Percentiles rank a stretch among this genome's conserved stretches.
Conservation (phyloP, 2,329 filamentous ascomycete genomes). For the Pseudocercospora ulei region DNA sequence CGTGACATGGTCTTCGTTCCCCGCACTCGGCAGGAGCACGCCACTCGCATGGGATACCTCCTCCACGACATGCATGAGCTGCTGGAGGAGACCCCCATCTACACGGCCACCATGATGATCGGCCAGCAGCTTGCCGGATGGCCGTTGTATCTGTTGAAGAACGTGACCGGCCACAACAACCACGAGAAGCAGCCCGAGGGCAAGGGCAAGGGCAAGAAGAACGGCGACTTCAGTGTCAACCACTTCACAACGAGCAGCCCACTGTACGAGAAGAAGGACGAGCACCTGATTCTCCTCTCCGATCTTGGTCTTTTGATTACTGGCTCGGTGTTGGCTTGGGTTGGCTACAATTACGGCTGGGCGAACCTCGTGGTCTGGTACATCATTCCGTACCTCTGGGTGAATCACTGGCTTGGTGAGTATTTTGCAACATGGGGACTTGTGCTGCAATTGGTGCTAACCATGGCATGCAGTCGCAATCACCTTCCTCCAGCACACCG, state of each 20-base stretch:
- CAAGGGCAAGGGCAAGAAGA: slow-evolving; percentile 82
- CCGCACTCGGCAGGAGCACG: slow-evolving; percentile 73
- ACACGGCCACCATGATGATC: slow-evolving; percentile 63
- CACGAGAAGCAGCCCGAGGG: slow-evolving; percentile 87
- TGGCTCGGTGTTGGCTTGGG: slow-evolving; percentile 51
- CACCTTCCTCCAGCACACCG: slow-evolving; percentile 94
- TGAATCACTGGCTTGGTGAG: slow-evolving; percentile 97
- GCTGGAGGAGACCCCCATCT: slow-evolving; percentile 86
- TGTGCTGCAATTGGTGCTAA: slow-evolving; percentile 2
- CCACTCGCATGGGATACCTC: slow-evolving; percentile 61
- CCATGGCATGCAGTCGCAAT: slow-evolving; percentile 61
- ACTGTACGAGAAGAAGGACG: slow-evolving; percentile 83
- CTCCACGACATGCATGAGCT: slow-evolving; percentile 78
- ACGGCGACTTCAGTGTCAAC: slow-evolving; percentile 79
- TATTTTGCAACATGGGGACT: slow-evolving; percentile 23
- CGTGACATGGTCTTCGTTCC: slow-evolving; percentile 99
- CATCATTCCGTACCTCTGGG: slow-evolving; percentile 88
- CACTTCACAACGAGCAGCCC: slow-evolving; percentile 86
- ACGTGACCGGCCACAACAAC: slow-evolving; percentile 92
- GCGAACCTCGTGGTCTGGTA: slow-evolving; percentile 90
- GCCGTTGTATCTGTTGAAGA: slow-evolving; percentile 82
- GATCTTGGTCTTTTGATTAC: slow-evolving; percentile 65
- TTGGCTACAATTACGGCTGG: slow-evolving; percentile 72
- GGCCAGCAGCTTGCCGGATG: slow-evolving; percentile 84
- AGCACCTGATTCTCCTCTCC: slow-evolving; percentile 73